A percentile compares a stretch with the other conserved stretches of the same genome.
These are phyloP conservation scores for Penicillium cosmopolitanum DNA, from an alignment of 495 filamentous ascomycete species.

Conservation along the genomic window DNA sequence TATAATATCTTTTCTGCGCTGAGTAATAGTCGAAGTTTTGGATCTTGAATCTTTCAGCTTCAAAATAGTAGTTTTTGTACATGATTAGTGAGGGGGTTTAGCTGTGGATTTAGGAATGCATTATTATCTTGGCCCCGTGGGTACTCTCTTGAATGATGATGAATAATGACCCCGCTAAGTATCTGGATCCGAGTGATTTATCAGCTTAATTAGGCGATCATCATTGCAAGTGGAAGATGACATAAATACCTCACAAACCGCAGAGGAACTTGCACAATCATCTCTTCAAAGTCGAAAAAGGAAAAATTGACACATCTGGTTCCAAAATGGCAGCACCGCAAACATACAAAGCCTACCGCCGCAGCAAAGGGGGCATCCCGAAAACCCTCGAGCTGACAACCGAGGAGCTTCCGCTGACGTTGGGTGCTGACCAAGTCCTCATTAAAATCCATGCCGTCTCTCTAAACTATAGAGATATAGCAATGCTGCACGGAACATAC, in stretches of 20 bases:
- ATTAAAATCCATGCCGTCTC: conserved; percentile 26
- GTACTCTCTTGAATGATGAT: not conserved
- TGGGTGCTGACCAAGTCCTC: conserved; percentile 15
- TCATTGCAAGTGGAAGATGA: not conserved
- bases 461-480: conserved; percentile 33
- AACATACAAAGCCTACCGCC: conserved; percentile 2
- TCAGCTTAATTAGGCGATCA: not conserved
- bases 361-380: not conserved
- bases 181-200: not conserved
- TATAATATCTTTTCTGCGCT: not conserved
- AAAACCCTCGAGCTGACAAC: not conserved
- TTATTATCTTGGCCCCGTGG: no score
- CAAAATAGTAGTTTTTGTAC: no score
- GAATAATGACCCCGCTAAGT: not conserved
- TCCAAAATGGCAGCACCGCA: not conserved
- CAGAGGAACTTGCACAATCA: not conserved
- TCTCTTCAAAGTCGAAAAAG: not conserved
- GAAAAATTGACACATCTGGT: not conserved
- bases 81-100: no score
- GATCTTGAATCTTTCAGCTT: no score
- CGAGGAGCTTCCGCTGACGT: not conserved
- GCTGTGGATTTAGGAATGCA: no score
- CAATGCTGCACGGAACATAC: conserved; percentile 37
- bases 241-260: not conserved
- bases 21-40: not conserved